These are phyloP conservation scores for Baorangia bicolor DNA, from an alignment of 768 basidiomycete species.

Conservation along the genomic window DNA sequence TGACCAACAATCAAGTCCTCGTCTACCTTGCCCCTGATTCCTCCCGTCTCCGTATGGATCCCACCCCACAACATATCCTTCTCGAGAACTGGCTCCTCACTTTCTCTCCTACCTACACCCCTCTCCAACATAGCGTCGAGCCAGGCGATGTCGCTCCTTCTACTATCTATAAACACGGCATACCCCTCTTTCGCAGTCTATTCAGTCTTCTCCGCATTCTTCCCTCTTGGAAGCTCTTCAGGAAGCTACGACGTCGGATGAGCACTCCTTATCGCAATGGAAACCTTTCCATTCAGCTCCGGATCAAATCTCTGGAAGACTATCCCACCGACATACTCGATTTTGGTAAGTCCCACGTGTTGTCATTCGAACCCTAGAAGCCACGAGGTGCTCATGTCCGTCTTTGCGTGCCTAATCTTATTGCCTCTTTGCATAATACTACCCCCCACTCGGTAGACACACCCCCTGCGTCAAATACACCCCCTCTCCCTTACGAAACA, in stretches of 20 bases:
- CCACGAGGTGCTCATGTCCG: conserved; percentile 35
- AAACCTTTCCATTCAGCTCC: conserved; percentile 49
- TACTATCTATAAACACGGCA: conserved; percentile 83
- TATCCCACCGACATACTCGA: conserved; percentile 28
- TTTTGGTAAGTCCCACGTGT: conserved; percentile 39
- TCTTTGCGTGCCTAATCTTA: conserved; percentile 9
- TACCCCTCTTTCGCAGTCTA: conserved; percentile 77
- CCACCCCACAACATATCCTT: conserved; percentile 65
- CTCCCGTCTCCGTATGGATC: conserved; percentile 63
- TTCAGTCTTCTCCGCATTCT: conserved; percentile 66
- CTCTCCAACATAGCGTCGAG: conserved; percentile 23
- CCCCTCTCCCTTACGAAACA: conserved; percentile 48
- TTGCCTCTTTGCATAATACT: conserved; percentile 8
- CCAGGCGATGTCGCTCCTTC: conserved; percentile 58
- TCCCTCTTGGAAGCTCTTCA: conserved; percentile 74
- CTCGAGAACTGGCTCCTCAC: conserved; percentile 69
- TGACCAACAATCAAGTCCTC: conserved; percentile 67
- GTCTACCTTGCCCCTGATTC: conserved; percentile 61
- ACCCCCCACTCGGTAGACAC: conserved; percentile 31
- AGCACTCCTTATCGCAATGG: conserved; percentile 38
- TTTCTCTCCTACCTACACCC: conserved; percentile 35
- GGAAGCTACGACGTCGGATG: conserved; percentile 50
- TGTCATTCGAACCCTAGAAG: conserved; percentile 24
- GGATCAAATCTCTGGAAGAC: conserved; percentile 40
- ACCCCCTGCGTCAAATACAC: conserved; percentile 38